phyloP scores from a whole-genome alignment of 495 filamentous ascomycete species.

The Lophiotrema nucula region DNA sequence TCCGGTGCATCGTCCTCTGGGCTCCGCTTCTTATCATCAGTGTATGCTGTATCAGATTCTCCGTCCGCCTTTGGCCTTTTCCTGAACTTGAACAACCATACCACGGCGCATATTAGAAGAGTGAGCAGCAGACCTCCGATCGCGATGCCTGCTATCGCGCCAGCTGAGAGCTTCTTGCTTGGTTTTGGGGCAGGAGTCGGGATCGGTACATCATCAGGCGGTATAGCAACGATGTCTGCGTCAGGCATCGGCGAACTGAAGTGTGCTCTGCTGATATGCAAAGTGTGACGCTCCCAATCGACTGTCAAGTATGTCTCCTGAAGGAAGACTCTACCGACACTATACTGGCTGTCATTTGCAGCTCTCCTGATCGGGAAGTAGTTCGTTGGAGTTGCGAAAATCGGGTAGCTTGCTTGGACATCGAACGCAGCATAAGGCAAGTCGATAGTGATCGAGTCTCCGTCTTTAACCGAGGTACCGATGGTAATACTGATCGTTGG shows the following conservation, averaged over 20 bases:
- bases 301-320: slow-evolving; percentile 8
- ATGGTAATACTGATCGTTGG: neutral
- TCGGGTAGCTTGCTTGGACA: slow-evolving; percentile 2
- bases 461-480: neutral
- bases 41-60: too few species aligned
- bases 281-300: slow-evolving; percentile 5
- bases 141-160: too few species aligned
- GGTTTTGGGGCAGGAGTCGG: too few species aligned
- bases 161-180: too few species aligned
- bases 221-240: slow-evolving; percentile 40
- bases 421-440: slow-evolving; percentile 12
- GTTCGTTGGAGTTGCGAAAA: neutral
- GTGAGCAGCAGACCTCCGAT: too few species aligned
- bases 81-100: too few species aligned
- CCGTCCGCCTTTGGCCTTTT: too few species aligned
- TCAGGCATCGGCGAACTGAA: slow-evolving; percentile 37
- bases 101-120: too few species aligned
- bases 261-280: slow-evolving; percentile 4
- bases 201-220: neutral
- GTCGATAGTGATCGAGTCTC: neutral
- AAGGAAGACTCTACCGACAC: slow-evolving; percentile 4
- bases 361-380: slow-evolving; percentile 11
- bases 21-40: too few species aligned
- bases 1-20: too few species aligned
- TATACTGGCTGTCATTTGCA: slow-evolving; percentile 5